Base-by-base conservation (phyloP, 768 basidiomycete species). In the Coprinopsis marcescibilis region DNA sequence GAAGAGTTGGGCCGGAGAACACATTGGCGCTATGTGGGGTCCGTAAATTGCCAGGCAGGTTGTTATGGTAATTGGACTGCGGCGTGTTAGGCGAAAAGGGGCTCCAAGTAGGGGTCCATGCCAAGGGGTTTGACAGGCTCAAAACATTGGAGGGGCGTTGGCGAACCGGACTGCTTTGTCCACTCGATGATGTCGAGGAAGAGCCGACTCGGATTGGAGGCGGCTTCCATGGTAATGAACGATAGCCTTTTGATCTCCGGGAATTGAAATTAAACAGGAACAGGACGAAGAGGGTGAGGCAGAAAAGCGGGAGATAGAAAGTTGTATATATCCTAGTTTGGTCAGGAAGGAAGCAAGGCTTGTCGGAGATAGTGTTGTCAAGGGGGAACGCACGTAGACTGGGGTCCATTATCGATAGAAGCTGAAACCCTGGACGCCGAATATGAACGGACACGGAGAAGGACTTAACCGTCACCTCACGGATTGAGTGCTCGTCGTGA, bases 381-480 rank as follows among this genome's bases (percentile, higher is more conserved):
- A 63, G 50, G 0, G 58, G 50, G 7, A 63, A 53, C 3, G 70
- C 63, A 12, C 70, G 51, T 19, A 60, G 53, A 6, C 52, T 51
- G 3, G 74, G 69, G 27, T 73, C 67, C 7, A 71, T 57, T 25
- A 80, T 62, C 0, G 89, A 85, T 24, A 96, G 70, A 4, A 96
- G 77, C 52, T 94, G 89, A 62, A 94, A 88, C 2, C 93, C 93
- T 2, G 92, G 89, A 26, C 71, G 66, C 19, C 70, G 70, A 50
- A 95, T 83, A 45, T 84, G 83, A 45, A 75, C 75, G 12, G 81
- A 80, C 51, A 81, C 79, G 13, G 88, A 85, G 62, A 95, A 92
- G 0, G 91, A 86, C 62, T 92, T 94, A 49, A 95, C 71, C 1
- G 91, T 93, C 17, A 92, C 77, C 65, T 95, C 92, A 38, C 82